A percentile compares a stretch with the other conserved stretches of the same genome.
Conservation (phyloP, 306 rosid species). For the Senna tora region DNA sequence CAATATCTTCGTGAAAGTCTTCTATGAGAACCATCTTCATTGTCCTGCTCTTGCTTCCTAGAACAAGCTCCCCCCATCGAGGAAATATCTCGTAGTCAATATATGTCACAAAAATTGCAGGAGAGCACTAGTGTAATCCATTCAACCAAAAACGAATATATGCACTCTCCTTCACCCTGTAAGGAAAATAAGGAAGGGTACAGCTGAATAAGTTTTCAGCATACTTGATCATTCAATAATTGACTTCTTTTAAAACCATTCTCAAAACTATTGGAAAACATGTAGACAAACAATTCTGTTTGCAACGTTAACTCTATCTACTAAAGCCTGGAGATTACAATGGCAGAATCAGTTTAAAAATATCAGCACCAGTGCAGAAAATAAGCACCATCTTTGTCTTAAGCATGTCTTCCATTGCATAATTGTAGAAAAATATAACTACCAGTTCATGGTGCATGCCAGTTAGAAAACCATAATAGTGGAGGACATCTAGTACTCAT, state of each 20-base stretch:
- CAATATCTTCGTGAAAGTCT: constrained; percentile 34
- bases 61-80: constrained; percentile 31
- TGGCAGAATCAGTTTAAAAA: neutral
- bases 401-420: neutral
- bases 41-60: constrained; percentile 19
- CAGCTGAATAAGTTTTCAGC: constrained; percentile 37
- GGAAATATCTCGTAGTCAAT: constrained; percentile 20
- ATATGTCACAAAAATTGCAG: constrained; percentile 27
- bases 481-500: neutral
- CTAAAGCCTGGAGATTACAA: neutral
- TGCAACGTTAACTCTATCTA: neutral
- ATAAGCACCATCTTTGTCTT: neutral
- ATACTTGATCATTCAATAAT: constrained; percentile 12
- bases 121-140: constrained; percentile 25
- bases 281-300: neutral
- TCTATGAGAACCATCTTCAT: constrained; percentile 23
- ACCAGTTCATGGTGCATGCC: neutral
- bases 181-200: constrained; percentile 29
- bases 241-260: constrained; percentile 2
- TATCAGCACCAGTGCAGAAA: neutral
- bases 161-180: constrained; percentile 40
- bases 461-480: neutral
- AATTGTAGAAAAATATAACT: neutral
- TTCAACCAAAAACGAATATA: constrained; percentile 30
- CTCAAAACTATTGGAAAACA: neutral